Base-by-base conservation (phyloP, 1,284 basidiomycete genomes). In the Trametes polyzona region DNA sequence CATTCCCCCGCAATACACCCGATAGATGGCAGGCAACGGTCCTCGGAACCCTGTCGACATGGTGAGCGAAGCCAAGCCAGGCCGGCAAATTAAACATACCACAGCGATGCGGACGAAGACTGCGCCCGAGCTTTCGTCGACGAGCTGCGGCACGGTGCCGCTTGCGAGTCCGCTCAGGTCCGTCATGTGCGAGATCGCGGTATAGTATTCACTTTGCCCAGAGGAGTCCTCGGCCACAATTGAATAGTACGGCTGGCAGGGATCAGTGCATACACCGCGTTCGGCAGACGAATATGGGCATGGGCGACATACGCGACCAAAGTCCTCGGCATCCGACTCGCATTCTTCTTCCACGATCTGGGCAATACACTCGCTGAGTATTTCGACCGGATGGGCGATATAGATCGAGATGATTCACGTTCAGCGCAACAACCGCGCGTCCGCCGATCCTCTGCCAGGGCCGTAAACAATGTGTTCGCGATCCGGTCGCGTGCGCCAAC, bases 291-390 rank as follows among this genome's bases (percentile, higher is more conserved):
- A 21, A n/a, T n/a, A n/a, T 30, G 42, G 10, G 19, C 10, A 37
- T 24, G 27, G 8, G 40, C 12, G n/a, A 29, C 55, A n/a, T 35
- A 62, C 57, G 50, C 52, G 47, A 11, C 57, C 54, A 36, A 56
- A 56, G 54, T 58, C 60, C 44, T 62, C 60, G 16, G 52, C 30
- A 23, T 55, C 53, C 30, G 52, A 48, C 17, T 54, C 57, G 10
- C 30, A 29, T 16, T 41, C 42, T n/a, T 46, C 41, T 17, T 50
- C 24, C 17, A 27, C 36, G 39, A 30, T 17, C 60, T 62, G 44
- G 19, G 42, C 26, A n/a, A 21, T 30, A 17, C 8, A 32, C 14
- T 17, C 42, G 16, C 32, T 61, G 27, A 56, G 49, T 27, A 43
- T 40, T 29, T 17, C 12, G n/a, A n/a, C 37, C 36, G 32, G 27